Conservation (phyloP, 2,329 filamentous ascomycete genomes). For the Fusarium goolgardi region DNA sequence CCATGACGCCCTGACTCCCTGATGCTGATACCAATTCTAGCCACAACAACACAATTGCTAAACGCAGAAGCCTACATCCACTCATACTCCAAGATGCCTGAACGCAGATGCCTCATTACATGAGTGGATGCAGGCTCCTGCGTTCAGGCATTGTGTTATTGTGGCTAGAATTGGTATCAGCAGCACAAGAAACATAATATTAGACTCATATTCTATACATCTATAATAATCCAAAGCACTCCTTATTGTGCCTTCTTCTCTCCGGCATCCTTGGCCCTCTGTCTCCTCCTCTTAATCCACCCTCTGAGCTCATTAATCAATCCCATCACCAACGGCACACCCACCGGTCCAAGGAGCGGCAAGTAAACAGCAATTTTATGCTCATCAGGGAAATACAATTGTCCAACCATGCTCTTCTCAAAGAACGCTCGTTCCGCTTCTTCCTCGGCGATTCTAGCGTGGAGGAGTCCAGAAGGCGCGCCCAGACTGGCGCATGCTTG, state of each 20-base stretch:
- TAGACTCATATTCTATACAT: slow-evolving; percentile 36
- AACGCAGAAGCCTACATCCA: too few species aligned
- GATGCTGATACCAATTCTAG: too few species aligned
- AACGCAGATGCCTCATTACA: too few species aligned
- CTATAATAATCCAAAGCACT: slow-evolving; percentile 8
- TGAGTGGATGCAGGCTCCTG: too few species aligned
- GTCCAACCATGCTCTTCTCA: slow-evolving; percentile 98
- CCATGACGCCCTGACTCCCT: too few species aligned
- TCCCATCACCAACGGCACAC: slow-evolving; percentile 88
- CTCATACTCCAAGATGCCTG: too few species aligned
- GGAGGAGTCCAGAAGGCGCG: slow-evolving; percentile 74
- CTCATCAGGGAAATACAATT: slow-evolving; percentile 98
- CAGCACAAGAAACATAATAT: slow-evolving; percentile 8
- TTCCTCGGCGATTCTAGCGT: slow-evolving; percentile 85
- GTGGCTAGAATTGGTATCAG: too few species aligned
- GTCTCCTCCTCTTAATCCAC: slow-evolving; percentile 62
- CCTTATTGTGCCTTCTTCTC: slow-evolving; percentile 53
- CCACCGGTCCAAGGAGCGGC: slow-evolving; percentile 88
- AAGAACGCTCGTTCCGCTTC: slow-evolving; percentile 97
- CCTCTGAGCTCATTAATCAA: slow-evolving; percentile 82
- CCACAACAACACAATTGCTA: too few species aligned
- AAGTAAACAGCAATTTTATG: slow-evolving; percentile 98
- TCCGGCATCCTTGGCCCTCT: slow-evolving; percentile 55
- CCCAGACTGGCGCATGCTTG: slow-evolving; percentile 79
- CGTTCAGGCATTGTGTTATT: too few species aligned